Base-by-base conservation (phyloP, 148 eudicot genomes). In the Rhododendron ferrugineum region DNA sequence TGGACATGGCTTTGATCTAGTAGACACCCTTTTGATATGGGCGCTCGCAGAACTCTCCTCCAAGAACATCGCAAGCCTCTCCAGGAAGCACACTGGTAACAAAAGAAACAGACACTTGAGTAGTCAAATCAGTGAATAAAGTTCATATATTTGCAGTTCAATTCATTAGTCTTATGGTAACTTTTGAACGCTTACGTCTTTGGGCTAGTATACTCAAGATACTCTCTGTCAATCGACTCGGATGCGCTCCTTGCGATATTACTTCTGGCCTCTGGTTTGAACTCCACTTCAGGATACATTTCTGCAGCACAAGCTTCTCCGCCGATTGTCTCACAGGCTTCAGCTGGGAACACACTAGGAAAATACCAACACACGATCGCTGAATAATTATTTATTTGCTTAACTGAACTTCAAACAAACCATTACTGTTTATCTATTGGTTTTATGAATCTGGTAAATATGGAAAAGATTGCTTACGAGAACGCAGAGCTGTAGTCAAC, bases 1-100 rank as follows among this genome's bases (percentile, higher is more conserved):
- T 72, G 37, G 3, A 32, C 76, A 32, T 72, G 37, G 77, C 77
- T 34, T 72, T 54, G 22, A 68, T 74, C 86, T 85, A 85, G 79
- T 87, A 87, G 37, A 89, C 90, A 81, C 94, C 92, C 22, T 28
- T 52, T 40, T 88, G 87, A 76, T 90, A 92, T 42, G 87, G 86
- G 66, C 84, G 89, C 64, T 89, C 89, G 62, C 95, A 94, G 85
- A 94, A 94, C 82, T 94, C 95, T 86, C 95, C 97, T 84, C 94
- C 97, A 54, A 94, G 97, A 86, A 88, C 92, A 62, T 94, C 95
- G 68, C 95, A 94, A 37, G 95, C 93, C 58, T 91, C 94, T 64
- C 86, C 93, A 40, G 88, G 90, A 36, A 94, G 87, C 50, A 92
- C 94, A 86, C 94, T 92, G 91, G 85, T 85, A 56, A 14, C 16